Percentiles rank a stretch among this genome's conserved stretches.
Evolutionary conservation across 805 yeast species (phyloP).

Genomic region (Yarrowia sp.): DNA sequence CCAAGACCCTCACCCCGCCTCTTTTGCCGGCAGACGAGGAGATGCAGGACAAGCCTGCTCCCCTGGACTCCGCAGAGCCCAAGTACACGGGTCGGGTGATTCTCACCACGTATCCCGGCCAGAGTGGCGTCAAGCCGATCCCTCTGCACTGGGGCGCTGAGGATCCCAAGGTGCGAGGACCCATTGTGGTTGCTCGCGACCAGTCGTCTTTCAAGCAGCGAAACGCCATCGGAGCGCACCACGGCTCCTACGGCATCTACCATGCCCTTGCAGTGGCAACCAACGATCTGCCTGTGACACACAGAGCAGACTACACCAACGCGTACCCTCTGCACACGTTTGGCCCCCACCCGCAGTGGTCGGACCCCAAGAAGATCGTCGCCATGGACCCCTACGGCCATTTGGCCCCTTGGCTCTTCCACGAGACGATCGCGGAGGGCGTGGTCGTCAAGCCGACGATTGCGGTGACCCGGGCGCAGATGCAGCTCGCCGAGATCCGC

Average conservation of each 20-base stretch:
- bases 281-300: slow-evolving; percentile 51
- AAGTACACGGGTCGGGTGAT: slow-evolving; percentile 41
- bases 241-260: slow-evolving; percentile 62
- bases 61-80: too few species aligned
- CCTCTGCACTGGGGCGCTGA: slow-evolving; percentile 53
- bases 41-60: slow-evolving; percentile 26
- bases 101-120: slow-evolving; percentile 55
- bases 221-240: slow-evolving; percentile 63
- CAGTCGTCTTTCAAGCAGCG: slow-evolving; percentile 52
- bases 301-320: slow-evolving; percentile 59
- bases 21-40: slow-evolving; percentile 20
- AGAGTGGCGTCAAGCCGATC: slow-evolving; percentile 50
- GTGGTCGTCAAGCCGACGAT: slow-evolving; percentile 64
- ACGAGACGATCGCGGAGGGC: slow-evolving; percentile 47
- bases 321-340: slow-evolving; percentile 60
- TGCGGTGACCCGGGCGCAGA: slow-evolving; percentile 63
- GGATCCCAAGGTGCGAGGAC: slow-evolving; percentile 52
- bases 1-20: slow-evolving; percentile 12
- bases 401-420: slow-evolving; percentile 58
- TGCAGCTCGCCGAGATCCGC: slow-evolving; percentile 58
- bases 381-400: slow-evolving; percentile 69
- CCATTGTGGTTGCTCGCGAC: slow-evolving; percentile 54
- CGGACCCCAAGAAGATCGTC: slow-evolving; percentile 54
- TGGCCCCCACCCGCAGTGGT: slow-evolving; percentile 58
- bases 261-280: slow-evolving; percentile 66